Percentiles rank a stretch among this genome's conserved stretches.
phyloP scores from a whole-genome alignment of 345 rosid genomes.

The Brassica carinata region DNA sequence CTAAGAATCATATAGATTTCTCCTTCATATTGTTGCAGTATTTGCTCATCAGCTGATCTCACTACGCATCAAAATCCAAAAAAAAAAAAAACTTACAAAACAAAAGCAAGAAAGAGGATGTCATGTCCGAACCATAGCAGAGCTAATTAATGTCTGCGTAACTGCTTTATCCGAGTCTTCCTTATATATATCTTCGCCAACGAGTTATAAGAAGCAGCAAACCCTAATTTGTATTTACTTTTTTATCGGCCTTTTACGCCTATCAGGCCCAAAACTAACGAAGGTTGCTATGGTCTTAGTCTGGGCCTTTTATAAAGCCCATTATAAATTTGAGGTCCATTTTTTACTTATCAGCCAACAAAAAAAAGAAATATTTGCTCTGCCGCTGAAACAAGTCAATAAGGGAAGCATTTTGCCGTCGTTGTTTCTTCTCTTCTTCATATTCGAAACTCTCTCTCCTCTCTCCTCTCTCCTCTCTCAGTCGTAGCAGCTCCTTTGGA shows the following conservation, averaged over 20 bases:
- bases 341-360: background rate
- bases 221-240: background rate
- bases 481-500: background rate
- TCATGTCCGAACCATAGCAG: background rate
- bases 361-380: background rate
- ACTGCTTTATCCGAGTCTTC: background rate
- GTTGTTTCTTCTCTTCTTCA: background rate
- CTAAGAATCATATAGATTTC: constrained; percentile 38
- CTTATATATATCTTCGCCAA: constrained; percentile 3
- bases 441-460: background rate
- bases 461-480: background rate
- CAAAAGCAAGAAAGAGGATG: background rate
- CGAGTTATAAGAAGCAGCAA: background rate
- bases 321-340: background rate
- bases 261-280: background rate
- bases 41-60: constrained; percentile 42
- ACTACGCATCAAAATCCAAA: background rate
- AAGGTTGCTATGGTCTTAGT: background rate
- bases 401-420: background rate
- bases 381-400: background rate
- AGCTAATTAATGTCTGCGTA: background rate
- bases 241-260: background rate
- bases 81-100: too few species aligned
- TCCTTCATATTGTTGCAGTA: constrained; percentile 51
- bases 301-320: background rate